Evolutionary conservation across 2,329 filamentous ascomycete genomes (phyloP), one percentile per base, ranked within the genome.

Genomic region (Fusarium virguliforme): DNA sequence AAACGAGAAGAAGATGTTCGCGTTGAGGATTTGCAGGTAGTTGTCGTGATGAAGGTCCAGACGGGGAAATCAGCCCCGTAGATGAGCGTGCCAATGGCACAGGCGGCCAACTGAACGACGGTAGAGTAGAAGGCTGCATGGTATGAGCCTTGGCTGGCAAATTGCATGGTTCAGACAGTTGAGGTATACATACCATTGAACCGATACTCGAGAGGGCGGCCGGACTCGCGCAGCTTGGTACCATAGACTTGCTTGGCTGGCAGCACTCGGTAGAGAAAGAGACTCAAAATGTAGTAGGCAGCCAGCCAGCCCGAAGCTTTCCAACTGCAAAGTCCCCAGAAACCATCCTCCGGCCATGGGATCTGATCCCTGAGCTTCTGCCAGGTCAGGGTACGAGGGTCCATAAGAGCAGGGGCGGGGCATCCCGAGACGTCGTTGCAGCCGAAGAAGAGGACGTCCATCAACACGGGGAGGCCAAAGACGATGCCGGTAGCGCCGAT

Each of bases 1-100:
- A 73, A 90, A 92, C 9, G 92, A 85, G 68, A 97, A 90, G 51
- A 96, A 76, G 65, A 97, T 88, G 79, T 95, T 97, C 64, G 90
- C 88, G 0, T 94, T 95, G 22, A 97, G 86, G 28, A 98, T 86
- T 76, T 95, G 93, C 54, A 96, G 74, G 78, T 94, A 96, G 83
- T 98, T 95, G 77, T 96, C 90, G 92, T 90, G 75, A 98, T 93
- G 83, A 94, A 98, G 12, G 90, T 92, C 95, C 95, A 98, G 51
- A 97, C 87, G 9, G 89, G 86, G 75, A 96, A 97, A 34, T 94
- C 86, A 46, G 93, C 88, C 58, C 95, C 95, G 72, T 95, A 87
- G 8, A 90, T 78, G 40, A 90, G 83, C 2, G 94, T 97, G 24
- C 94, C 94, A 6, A 90, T 88, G 26, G 89, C 89, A 60, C 90